Evolutionary conservation across 2,329 filamentous ascomycete genomes (phyloP).

Genomic region (Fusarium sp.): DNA sequence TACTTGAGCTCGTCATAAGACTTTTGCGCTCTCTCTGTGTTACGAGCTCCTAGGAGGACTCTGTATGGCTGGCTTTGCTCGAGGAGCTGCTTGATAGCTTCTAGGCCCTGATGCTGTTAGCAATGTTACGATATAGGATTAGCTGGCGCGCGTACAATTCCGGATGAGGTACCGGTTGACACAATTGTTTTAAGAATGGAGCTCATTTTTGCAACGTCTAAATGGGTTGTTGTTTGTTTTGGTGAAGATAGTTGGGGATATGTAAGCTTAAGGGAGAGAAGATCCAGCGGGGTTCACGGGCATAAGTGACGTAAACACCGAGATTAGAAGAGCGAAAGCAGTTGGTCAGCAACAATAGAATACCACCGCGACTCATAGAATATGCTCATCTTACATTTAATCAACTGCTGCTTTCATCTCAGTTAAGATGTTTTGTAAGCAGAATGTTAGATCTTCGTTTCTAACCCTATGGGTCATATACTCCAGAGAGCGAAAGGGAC

Average conservation of each 20-base stretch:
- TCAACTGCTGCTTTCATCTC: too few relatives aligned
- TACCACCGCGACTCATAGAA: too few relatives aligned
- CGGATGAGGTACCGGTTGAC: conserved; percentile 64
- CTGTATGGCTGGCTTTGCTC: conserved; percentile 59
- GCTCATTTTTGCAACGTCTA: conserved; percentile 49
- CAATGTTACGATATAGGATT: not conserved
- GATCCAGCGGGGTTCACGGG: conserved; percentile 42
- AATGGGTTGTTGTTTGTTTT: not conserved
- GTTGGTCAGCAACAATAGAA: not conserved
- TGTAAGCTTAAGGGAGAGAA: conserved; percentile 1
- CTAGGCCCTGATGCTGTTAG: conserved; percentile 59
- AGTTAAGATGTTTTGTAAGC: too few relatives aligned
- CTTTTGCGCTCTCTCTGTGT: conserved; percentile 55
- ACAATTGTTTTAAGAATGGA: conserved; percentile 62
- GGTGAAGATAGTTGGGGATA: not conserved
- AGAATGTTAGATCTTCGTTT: too few relatives aligned
- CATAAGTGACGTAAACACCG: conserved; percentile 35
- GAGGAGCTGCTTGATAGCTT: conserved; percentile 65
- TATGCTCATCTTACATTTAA: too few relatives aligned
- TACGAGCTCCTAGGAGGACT: conserved; percentile 64
- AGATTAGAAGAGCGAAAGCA: conserved; percentile 11
- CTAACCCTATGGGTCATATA: not conserved
- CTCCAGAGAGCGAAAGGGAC: too few relatives aligned
- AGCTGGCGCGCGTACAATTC: conserved; percentile 55
- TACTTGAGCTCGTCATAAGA: conserved; percentile 59